These are phyloP conservation scores for Colletotrichum sp. DNA, from an alignment of 2,329 filamentous ascomycete species.

Conservation along the genomic window DNA sequence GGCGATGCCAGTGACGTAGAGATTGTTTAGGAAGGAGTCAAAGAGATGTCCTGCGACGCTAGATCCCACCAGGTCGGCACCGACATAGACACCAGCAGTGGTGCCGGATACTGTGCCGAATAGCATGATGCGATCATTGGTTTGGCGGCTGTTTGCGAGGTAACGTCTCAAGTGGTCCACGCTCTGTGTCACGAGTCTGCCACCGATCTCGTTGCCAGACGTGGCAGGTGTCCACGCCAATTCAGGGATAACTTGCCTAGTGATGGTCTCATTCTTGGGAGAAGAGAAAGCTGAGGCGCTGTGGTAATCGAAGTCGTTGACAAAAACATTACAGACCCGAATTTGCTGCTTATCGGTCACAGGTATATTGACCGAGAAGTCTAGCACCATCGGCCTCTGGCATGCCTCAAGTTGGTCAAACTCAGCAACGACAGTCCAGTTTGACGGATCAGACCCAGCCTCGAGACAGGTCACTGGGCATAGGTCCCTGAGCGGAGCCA, in stretches of 20 bases:
- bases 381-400: not conserved
- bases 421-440: slow-evolving; percentile 10
- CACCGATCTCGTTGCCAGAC: not conserved
- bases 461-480: slow-evolving; percentile 4
- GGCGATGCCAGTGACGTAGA: not conserved
- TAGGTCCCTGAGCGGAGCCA: not conserved
- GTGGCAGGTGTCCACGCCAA: slow-evolving; percentile 6
- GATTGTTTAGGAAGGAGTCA: not conserved
- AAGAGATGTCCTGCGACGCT: slow-evolving; percentile 7
- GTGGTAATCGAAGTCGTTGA: not conserved
- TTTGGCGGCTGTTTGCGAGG: not conserved
- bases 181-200: not conserved
- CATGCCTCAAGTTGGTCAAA: slow-evolving; percentile 4
- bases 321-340: slow-evolving; percentile 6
- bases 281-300: not conserved
- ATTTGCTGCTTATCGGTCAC: slow-evolving; percentile 5
- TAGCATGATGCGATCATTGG: not conserved
- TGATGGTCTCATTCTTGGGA: not conserved
- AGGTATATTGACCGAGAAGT: not conserved
- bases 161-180: slow-evolving; percentile 6
- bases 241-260: not conserved
- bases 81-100: slow-evolving; percentile 26
- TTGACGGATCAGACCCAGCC: not conserved
- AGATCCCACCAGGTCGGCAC: slow-evolving; percentile 20
- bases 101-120: slow-evolving; percentile 4